Base-by-base conservation (phyloP, 192 early-diverging fungal genomes). In the Coemansia sp. region DNA sequence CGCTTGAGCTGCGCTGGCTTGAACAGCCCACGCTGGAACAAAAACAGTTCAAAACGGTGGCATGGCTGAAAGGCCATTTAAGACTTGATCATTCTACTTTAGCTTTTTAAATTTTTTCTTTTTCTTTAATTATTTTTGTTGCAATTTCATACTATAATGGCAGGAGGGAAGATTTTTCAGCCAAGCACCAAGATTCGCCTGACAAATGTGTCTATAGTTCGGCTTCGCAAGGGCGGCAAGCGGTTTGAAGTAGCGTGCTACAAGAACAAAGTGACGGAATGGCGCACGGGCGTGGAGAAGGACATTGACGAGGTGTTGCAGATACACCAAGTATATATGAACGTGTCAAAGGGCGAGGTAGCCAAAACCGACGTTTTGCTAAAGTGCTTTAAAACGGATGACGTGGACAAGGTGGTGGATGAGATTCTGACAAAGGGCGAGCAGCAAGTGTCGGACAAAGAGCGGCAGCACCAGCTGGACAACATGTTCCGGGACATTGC, bases 241-340 rank as follows among this genome's bases (percentile, higher is more conserved):
- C 88, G 97, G 32, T 99, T 98, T 64, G 97, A 99, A 72, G 86
- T 99, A 41, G 97, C 97, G 10, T 97, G 93, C 76, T 99, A 98
- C 83, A 97, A 97, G 73, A 99, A 98, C 85, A 98, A 99, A 75
- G 95, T 97, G 32, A 78, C 92, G 60, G 95, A 99, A 77, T 97
- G 94, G 94, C 84, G 95, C 41, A 93, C 83, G 21, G 88, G 91
- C 48, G 90, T 95, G 47, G 96, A 99, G 69, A 97, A 92, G 48
- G 93, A 99, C 77, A 78, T 99, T 17, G 93, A 97, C 73, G 92
- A 98, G 71, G 96, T 99, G 32, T 72, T 99, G 54, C 97, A 99
- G 72, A 94, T 93, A 19, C 88, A 93, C 88, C 89, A 82, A 56
- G 88, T 99, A 12, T 99, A 94, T 80, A 62, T 89, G 22, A 99